Evolutionary conservation across 768 basidiomycete genomes (phyloP), one percentile per base, ranked within the genome.

Genomic region (Rhizopogon salebrosus): DNA sequence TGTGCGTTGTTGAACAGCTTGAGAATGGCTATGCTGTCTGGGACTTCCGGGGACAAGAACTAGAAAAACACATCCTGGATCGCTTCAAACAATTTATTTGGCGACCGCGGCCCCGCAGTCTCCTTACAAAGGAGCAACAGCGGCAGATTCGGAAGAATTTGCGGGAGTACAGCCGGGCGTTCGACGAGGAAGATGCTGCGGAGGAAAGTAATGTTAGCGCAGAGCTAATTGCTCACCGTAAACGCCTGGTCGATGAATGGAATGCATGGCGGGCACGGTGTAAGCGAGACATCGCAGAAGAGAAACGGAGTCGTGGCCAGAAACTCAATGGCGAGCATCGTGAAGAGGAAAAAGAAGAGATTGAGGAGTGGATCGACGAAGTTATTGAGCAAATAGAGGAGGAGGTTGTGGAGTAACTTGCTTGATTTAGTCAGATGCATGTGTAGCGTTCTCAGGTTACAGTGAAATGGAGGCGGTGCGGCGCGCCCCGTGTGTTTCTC

Each of bases 21-120:
- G 97, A 99, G 68, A 92, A 98, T 55, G 97, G 97, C 34, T 99
- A 85, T 65, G 87, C 87, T 9, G 84, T 99, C 59, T 98, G 95
- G 93, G 95, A 98, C 72, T 98, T 97, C 82, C 88, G 89, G 49
- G 97, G 95, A n/a, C 87, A 92, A 68, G 92, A 95, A 67, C 76
- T 94, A n/a, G 80, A 88, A 66, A 89, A 91, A 66, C 85, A 87
- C 48, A 83, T 93, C 53, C 76, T 89, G 57, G 97, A 98, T 66
- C 84, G 88, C 52, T 98, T 99, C 82, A 99, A 99, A 76, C 97
- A 99, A 70, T 93, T 98, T 72, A 81, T 98, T 56, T 99, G 95
- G 95, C 86, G 97, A 34, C 95, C 95, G 23, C 87, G 97, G n/a
- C 92, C 97, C 4, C 82, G 84, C 10, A 88, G 91, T 3, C 72